Evolutionary conservation across 176 grass and related monocot genomes (phyloP).

Genomic region (Triticum timopheevii): DNA sequence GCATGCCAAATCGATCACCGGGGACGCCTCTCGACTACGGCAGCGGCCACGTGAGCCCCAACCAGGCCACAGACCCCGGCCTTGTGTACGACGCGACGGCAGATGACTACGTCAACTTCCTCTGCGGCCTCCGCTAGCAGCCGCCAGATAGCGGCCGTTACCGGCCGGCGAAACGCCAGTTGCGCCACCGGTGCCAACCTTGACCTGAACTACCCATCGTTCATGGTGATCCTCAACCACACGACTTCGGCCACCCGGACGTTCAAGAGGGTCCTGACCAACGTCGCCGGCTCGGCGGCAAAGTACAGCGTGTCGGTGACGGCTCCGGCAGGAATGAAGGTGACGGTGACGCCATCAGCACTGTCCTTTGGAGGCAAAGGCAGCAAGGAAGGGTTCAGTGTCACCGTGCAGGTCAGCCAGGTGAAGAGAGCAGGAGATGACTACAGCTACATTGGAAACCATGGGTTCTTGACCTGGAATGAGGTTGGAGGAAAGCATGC

Average conservation of each 20-base stretch:
- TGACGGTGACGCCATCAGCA: conserved; percentile 44
- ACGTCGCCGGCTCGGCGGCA: conserved; percentile 5
- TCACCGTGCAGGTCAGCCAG: conserved; percentile 48
- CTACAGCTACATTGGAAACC: conserved; percentile 50
- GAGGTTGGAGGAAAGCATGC: conserved; percentile 72
- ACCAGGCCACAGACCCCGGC: conserved; percentile 59
- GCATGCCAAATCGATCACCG: conserved; percentile 10
- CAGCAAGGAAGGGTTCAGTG: conserved; percentile 55
- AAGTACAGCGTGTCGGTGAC: conserved; percentile 41
- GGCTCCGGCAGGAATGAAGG: conserved; percentile 51
- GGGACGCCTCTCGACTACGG: conserved; percentile 70
- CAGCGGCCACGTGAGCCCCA: conserved; percentile 61
- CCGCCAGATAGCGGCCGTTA: conserved; percentile 40
- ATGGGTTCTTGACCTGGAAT: conserved; percentile 78
- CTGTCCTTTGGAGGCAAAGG: conserved; percentile 51
- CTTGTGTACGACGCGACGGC: conserved; percentile 54
- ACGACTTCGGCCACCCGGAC: conserved; percentile 37
- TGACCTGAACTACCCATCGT: conserved; percentile 78
- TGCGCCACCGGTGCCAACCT: conserved; percentile 41
- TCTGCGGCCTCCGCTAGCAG: conserved; percentile 54
- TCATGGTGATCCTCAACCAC: conserved; percentile 61
- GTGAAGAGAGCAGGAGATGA: conserved; percentile 23
- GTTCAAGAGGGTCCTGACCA: conserved; percentile 65
- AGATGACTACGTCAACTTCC: conserved; percentile 63
- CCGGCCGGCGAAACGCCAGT: conserved; percentile 30